Evolutionary conservation across 2,329 filamentous ascomycete genomes (phyloP).

Genomic region (Alternaria novae-zelandiae): DNA sequence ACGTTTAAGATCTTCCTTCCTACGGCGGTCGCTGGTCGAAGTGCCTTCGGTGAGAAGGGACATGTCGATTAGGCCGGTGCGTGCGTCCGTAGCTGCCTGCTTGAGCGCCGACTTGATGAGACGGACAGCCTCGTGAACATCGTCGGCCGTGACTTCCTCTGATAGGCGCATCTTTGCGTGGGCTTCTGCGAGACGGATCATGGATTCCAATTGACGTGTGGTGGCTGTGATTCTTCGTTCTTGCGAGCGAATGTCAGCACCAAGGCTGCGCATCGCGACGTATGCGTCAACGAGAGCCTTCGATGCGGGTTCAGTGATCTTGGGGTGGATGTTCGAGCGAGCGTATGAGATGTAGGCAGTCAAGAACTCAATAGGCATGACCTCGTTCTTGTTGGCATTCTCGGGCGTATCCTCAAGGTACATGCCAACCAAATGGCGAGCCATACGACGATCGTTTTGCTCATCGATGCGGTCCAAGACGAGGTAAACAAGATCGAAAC

Average conservation of each 20-base stretch:
- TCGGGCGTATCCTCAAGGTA: constrained; percentile 95
- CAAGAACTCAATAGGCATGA: constrained; percentile 87
- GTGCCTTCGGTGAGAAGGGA: constrained; percentile 93
- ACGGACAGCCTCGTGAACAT: constrained; percentile 89
- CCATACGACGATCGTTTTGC: constrained; percentile 83
- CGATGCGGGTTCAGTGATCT: constrained; percentile 79
- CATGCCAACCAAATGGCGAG: constrained; percentile 92
- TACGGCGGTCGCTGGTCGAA: constrained; percentile 81
- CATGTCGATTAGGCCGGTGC: constrained; percentile 96
- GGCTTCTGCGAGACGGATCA: constrained; percentile 96
- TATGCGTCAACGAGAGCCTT: constrained; percentile 85
- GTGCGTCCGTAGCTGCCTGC: constrained; percentile 91
- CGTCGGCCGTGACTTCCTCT: constrained; percentile 73
- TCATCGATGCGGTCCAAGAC: constrained; percentile 95
- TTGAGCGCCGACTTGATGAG: constrained; percentile 94
- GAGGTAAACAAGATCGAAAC: constrained; percentile 96
- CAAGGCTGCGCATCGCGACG: constrained; percentile 92
- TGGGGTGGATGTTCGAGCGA: constrained; percentile 82
- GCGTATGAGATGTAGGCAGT: constrained; percentile 98
- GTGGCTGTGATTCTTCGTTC: constrained; percentile 98
- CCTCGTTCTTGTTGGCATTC: constrained; percentile 77
- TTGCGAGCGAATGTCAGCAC: constrained; percentile 71
- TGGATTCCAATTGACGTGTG: constrained; percentile 93
- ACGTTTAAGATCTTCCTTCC: constrained; percentile 82
- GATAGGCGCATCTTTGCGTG: constrained; percentile 97